Base-by-base conservation (phyloP, 129 eudicot species). In the Lonicera japonica region DNA sequence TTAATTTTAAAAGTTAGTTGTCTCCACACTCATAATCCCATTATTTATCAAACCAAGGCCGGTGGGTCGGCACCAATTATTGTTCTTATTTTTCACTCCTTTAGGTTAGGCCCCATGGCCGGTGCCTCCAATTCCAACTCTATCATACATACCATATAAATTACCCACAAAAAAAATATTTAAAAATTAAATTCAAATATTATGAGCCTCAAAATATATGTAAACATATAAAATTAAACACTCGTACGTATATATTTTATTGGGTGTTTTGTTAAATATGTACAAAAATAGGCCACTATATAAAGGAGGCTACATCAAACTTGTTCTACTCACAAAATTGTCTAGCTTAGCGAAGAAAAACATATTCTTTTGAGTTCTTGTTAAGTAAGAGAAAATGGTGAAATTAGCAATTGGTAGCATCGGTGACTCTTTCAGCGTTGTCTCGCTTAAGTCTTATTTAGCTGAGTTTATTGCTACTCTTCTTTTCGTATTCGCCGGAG, bases 391-490 rank as follows among this genome's bases (percentile, higher is more conserved):
- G 19, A 68, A 74, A 64, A 80, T 80, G 86, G 86, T 72, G 70
- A 80, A 80, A 76, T 24, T 80, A 34, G 72, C 82, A 22, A 21
- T 80, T 21, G 86, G 86, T 72, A 67, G 67, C 68, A 60, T 68
- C 39, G 82, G 75, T 64, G 86, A 80, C 72, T 80, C 86, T 68
- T 68, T 80, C 5, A 80, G 76, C 50, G 76, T 39, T 8, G 68
- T n/a, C 14, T 75, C 86, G 50, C 15, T 80, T 17, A 80, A 65
- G 58, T 59, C 58, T 55, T 80, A 80, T 13, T 9, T 80, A 39
- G 86, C 86, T 25, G 86, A 80, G 74, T 80, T 80, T 25, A 80
- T 80, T 50, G 82, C 86, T 47, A 80, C 86, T 0, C 74, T 80
- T 65, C 74, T 80, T 36, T 80, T 80, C 2, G 86, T 80, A 0